A percentile compares a stretch with the other conserved stretches of the same genome.
Evolutionary conservation across 1,139 yeast genomes (phyloP).

Genomic region (Scheffersomyces segobiensis): DNA sequence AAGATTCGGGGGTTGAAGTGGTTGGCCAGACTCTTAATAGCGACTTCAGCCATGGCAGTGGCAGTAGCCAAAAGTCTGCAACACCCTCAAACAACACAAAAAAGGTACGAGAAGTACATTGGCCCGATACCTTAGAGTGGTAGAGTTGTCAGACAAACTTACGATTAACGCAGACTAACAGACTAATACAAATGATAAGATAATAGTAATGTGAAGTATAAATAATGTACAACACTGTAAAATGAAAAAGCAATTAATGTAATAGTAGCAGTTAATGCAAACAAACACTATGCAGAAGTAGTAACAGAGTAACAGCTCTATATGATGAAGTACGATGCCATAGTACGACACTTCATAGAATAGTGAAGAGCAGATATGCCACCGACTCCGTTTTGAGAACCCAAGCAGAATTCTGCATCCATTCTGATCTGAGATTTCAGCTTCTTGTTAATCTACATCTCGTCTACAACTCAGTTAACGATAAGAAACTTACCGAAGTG

Average conservation of each 20-base stretch:
- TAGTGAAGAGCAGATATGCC: no score
- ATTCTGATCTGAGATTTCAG: no score
- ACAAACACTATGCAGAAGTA: neutral
- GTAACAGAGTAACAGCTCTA: neutral
- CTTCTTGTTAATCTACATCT: no score
- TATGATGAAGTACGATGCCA: neutral
- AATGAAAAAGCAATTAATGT: neutral
- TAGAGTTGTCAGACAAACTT: constrained; percentile 1
- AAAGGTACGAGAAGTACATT: constrained; percentile 4
- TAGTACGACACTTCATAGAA: no score
- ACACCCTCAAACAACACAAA: neutral
- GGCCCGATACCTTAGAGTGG: constrained; percentile 15
- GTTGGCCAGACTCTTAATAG: constrained; percentile 11
- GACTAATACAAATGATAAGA: neutral
- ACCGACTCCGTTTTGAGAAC: no score
- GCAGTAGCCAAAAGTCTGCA: neutral
- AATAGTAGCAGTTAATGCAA: neutral
- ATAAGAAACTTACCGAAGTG: neutral
- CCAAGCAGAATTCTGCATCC: no score
- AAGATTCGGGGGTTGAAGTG: constrained; percentile 14
- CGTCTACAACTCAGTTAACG: no score
- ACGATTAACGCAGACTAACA: neutral
- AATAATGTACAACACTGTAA: neutral
- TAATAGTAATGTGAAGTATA: no score
- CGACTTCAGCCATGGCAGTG: neutral